Evolutionary conservation across 768 basidiomycete genomes (phyloP), one percentile per base, ranked within the genome.

Genomic region (Strobilomyces echinocephalus): DNA sequence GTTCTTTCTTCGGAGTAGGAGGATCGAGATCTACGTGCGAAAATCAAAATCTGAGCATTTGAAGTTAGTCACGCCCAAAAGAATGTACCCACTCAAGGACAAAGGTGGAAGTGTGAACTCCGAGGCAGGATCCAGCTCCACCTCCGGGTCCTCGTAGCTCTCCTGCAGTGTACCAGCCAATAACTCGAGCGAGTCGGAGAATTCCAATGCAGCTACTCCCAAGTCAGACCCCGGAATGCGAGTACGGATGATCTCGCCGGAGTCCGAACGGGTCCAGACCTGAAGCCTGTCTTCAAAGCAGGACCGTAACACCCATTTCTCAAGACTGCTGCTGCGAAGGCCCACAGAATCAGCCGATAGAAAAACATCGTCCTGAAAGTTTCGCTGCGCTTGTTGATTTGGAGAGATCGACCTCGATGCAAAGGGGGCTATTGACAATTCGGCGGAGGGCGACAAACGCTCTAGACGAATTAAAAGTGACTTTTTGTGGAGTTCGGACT

Each of bases 261-360:
- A 73, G 18, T 73, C 73, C 21, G 69, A 63, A 4, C 74, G 73
- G 12, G 77, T 67, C 73, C 83, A 86, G 5, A 87, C 72, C 26
- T 73, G 69, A 57, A 79, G 72, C 31, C 87, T 76, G 52, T 91
- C 87, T 68, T 91, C 88, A 65, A 88, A 90, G 63, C 85, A 85
- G 24, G 85, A 83, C 4, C 88, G 84, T 35, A 75, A 73, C 56
- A 81, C 75, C 89, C 89, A 91, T n/a, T 72, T 77, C 40, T 76
- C 77, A 43, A 91, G 72, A 50, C 85, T 84, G 14, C 72, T 72
- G 62, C 84, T 85, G 38, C 69, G 62, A 43, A 58, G 49, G 48
- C 45, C 49, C 24, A 60, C 50, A 16, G 52, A 57, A 41, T 57
- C 59, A 6, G 57, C 36, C 43, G 53, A 48, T 28, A 56, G 59